A percentile compares a stretch with the other conserved stretches of the same genome.
These are phyloP conservation scores for Gremmenia infestans DNA, from an alignment of 2,329 filamentous ascomycete species.

Conservation along the genomic window DNA sequence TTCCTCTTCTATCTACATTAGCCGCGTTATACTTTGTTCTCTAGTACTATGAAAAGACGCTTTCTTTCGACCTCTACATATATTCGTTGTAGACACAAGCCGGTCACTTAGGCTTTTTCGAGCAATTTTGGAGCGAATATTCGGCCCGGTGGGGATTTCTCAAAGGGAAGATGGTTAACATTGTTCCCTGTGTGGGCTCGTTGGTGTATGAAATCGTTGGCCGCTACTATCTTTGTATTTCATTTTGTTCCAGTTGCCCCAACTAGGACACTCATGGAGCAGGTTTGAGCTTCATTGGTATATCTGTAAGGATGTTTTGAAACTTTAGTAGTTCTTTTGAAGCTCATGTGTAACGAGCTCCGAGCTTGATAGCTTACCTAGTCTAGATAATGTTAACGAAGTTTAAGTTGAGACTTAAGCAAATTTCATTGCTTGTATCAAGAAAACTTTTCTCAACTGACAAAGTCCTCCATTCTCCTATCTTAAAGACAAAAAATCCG, in stretches of 20 bases:
- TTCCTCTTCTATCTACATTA: slow-evolving; percentile 3
- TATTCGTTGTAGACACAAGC: too few relatives aligned
- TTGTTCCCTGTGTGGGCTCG: neutral
- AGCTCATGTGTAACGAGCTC: slow-evolving; percentile 7
- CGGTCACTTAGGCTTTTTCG: too few relatives aligned
- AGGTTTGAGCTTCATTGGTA: slow-evolving; percentile 9
- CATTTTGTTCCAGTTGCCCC: slow-evolving; percentile 11
- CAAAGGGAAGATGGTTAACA: slow-evolving; percentile 1
- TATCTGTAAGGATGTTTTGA: slow-evolving; percentile 18
- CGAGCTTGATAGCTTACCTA: slow-evolving; percentile 2
- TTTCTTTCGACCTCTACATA: neutral
- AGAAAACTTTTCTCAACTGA: too few relatives aligned
- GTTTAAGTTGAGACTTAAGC: neutral
- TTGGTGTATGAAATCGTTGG: neutral
- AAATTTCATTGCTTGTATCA: too few relatives aligned
- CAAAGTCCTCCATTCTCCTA: too few relatives aligned
- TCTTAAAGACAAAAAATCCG: neutral
- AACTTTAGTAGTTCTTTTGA: slow-evolving; percentile 11
- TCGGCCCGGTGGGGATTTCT: neutral
- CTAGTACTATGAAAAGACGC: neutral
- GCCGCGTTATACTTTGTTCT: neutral
- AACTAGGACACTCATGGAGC: neutral
- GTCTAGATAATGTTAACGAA: slow-evolving; percentile 4
- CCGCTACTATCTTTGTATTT: slow-evolving; percentile 11
- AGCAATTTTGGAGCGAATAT: neutral